Evolutionary conservation across 1,284 basidiomycete species (phyloP), one percentile per base, ranked within the genome.

Genomic region (Ustilago nuda): DNA sequence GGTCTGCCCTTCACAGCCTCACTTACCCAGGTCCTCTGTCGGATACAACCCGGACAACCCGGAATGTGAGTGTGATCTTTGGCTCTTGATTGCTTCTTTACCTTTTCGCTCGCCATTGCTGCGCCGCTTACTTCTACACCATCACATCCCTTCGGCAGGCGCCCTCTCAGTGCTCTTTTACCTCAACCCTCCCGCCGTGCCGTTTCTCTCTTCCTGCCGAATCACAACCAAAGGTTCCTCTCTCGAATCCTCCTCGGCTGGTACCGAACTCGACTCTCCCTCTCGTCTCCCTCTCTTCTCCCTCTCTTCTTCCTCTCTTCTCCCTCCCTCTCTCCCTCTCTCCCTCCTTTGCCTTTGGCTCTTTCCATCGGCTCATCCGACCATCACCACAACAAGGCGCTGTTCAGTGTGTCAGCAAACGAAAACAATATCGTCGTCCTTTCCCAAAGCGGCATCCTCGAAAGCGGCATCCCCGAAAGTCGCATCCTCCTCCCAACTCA

Each of bases 341-440:
- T 48, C 13, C 8, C 45, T 27, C 17, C 9, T 23, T 27, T 17
- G 8, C 15, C 33, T 3, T 33, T 30, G 23, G 5, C 37, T 35
- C 36, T 27, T 13, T 55, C 3, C 48, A 55, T 53, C 52, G 35
- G 52, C 52, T 8, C 52, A 36, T 53, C 52, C 41, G 23, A 27
- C 36, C 30, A 41, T n/a, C 12, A 39, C 33, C 45, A 51, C 46
- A 15, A 4, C 19, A 36, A 50, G 30, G 33, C n/a, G 27, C 19
- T 23, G 23, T 32, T 6, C 12, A 37, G 48, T 60, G 58, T 52
- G 58, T 60, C 58, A 51, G 35, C 58, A 43, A 43, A 52, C 43
- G 27, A 45, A 43, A 43, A 52, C 43, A 17, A 45, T 48, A 36
- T 8, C 27, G 30, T 12, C 41, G 35, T 35, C 19, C 30, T 19